phyloP scores from a whole-genome alignment of 225 moss, liverwort and hornwort genomes.

The Anthoceros angustus region DNA sequence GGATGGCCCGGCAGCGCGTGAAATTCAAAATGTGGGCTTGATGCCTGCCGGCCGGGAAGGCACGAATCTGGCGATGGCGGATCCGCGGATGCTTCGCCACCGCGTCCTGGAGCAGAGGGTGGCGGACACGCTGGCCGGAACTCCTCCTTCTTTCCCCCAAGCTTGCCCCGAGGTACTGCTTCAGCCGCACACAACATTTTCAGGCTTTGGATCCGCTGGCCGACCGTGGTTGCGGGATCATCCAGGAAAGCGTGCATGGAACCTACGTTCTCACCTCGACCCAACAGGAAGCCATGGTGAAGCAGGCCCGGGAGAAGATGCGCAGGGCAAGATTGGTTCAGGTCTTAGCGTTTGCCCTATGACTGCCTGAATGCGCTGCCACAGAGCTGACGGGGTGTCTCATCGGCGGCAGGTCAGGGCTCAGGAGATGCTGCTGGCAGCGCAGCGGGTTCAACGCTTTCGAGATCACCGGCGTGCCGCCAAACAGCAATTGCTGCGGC shows the following conservation, averaged over 20 bases:
- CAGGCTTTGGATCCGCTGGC: neutral
- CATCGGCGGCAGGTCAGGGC: neutral
- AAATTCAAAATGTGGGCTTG: too few relatives aligned
- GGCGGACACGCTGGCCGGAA: neutral
- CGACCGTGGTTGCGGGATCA: neutral
- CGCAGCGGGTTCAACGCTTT: neutral
- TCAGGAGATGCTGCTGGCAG: constrained; percentile 1
- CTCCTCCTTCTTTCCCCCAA: neutral
- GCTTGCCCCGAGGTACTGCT: neutral
- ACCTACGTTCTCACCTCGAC: neutral
- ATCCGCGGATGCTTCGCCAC: neutral
- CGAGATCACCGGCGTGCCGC: neutral
- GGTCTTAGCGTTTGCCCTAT: neutral
- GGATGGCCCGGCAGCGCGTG: too few relatives aligned
- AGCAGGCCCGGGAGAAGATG: neutral
- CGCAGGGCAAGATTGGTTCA: constrained; percentile 3
- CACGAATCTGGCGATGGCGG: neutral
- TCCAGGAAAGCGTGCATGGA: neutral
- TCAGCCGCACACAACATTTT: neutral
- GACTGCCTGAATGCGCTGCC: neutral
- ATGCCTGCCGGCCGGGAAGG: neutral
- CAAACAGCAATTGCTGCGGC: neutral
- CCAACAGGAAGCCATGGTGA: neutral
- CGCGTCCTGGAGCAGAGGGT: neutral
- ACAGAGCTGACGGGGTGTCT: neutral